A percentile compares a stretch with the other conserved stretches of the same genome.
phyloP scores from a whole-genome alignment of 1,139 yeast species.

The Kurtzmaniella quercitrusa region DNA sequence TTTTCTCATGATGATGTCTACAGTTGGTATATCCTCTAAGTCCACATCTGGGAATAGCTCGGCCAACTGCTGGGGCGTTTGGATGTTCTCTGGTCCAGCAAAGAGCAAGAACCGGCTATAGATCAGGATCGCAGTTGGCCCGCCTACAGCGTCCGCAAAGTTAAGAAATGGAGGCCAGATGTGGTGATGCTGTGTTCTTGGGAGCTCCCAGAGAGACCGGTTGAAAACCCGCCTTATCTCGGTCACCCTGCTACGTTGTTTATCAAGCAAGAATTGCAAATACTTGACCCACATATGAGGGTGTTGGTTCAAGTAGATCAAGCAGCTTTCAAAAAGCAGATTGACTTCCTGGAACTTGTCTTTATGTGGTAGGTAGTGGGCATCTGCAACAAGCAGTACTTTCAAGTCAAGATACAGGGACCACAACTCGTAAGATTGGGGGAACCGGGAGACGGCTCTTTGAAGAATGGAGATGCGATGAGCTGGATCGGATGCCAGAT shows the following conservation, averaged over 20 bases:
- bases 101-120: conserved; percentile 43
- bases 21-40: conserved; percentile 5
- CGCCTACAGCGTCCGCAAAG: conserved; percentile 49
- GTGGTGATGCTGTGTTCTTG: conserved; percentile 48
- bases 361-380: conserved; percentile 24
- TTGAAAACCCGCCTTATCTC: conserved; percentile 49
- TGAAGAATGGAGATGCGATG: conserved; percentile 44
- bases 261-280: conserved; percentile 40
- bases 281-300: conserved; percentile 57
- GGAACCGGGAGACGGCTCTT: conserved; percentile 47
- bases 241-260: conserved; percentile 30
- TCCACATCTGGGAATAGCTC: conserved; percentile 5
- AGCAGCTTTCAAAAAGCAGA: conserved; percentile 43
- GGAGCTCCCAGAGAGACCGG: conserved; percentile 45
- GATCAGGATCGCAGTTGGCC: conserved; percentile 35
- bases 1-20: conserved; percentile 18
- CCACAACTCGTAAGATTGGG: conserved; percentile 58
- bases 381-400: conserved; percentile 20
- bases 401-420: conserved; percentile 44
- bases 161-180: conserved; percentile 59
- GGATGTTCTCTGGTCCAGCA: conserved; percentile 12
- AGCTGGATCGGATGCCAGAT: conserved; percentile 18
- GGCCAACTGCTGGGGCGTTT: conserved; percentile 3
- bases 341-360: conserved; percentile 32
- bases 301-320: conserved; percentile 40